Evolutionary conservation across 352 stramenopile species (phyloP).

Genomic region (Phytophthora gonapodyides): DNA sequence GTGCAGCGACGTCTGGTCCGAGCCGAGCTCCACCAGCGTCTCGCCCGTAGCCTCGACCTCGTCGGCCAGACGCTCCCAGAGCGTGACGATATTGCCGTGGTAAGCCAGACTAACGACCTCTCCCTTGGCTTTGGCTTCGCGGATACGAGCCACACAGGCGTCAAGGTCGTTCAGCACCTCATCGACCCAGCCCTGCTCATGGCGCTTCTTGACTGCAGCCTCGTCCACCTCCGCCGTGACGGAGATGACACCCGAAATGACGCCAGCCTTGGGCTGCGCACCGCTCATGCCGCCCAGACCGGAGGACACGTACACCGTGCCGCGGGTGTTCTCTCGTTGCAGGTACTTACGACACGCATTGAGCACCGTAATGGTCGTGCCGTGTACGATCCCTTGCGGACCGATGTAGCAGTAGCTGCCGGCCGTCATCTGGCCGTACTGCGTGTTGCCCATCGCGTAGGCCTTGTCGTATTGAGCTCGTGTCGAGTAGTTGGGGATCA

Average conservation of each 20-base stretch:
- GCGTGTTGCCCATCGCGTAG: constrained; percentile 85
- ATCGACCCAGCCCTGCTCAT: constrained; percentile 88
- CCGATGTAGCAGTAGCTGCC: constrained; percentile 93
- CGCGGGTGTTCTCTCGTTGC: constrained; percentile 61
- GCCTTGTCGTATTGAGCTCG: constrained; percentile 89
- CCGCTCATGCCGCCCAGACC: constrained; percentile 89
- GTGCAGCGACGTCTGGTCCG: constrained; percentile 90
- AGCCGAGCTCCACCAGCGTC: constrained; percentile 83
- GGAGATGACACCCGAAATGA: constrained; percentile 87
- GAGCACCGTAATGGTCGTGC: constrained; percentile 90
- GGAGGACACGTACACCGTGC: constrained; percentile 87
- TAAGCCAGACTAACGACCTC: constrained; percentile 82
- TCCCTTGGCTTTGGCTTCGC: constrained; percentile 56
- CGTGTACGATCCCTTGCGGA: constrained; percentile 90
- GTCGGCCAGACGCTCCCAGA: constrained; percentile 88
- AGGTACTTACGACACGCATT: constrained; percentile 92
- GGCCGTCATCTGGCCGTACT: constrained; percentile 92
- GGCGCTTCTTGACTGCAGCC: constrained; percentile 80
- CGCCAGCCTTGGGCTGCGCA: constrained; percentile 81
- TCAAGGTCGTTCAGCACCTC: constrained; percentile 77
- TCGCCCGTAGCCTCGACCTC: constrained; percentile 68
- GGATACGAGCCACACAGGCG: constrained; percentile 66
- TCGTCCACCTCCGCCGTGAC: constrained; percentile 86
- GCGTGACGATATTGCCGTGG: constrained; percentile 83
- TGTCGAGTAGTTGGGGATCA: constrained; percentile 91